Evolutionary conservation across 805 yeast genomes (phyloP).

Genomic region (Ogataea allantospora): DNA sequence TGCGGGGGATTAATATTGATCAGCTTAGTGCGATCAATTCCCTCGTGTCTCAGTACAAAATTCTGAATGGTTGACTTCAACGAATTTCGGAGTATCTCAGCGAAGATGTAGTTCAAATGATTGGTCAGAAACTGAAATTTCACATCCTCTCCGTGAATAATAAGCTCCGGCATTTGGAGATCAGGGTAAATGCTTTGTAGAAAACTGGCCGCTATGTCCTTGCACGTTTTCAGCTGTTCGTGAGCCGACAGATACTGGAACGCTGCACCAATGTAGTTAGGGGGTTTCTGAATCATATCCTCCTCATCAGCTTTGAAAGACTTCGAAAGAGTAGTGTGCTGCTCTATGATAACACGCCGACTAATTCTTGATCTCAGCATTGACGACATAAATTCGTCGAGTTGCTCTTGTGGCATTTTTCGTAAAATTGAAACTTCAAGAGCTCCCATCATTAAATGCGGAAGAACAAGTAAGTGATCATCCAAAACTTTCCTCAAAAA

Average conservation of each 20-base stretch:
- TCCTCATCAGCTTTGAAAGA: slow-evolving; percentile 44
- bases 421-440: slow-evolving; percentile 68
- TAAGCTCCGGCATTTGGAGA: slow-evolving; percentile 66
- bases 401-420: slow-evolving; percentile 54
- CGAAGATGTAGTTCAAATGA: slow-evolving; percentile 81
- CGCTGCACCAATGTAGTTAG: slow-evolving; percentile 70
- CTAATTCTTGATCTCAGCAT: slow-evolving; percentile 84
- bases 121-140: slow-evolving; percentile 81
- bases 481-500: slow-evolving; percentile 64
- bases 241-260: slow-evolving; percentile 75
- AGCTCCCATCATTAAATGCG: slow-evolving; percentile 92
- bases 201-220: slow-evolving; percentile 48
- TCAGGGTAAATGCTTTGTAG: slow-evolving; percentile 54
- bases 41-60: slow-evolving; percentile 31
- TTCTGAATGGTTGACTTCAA: slow-evolving; percentile 73
- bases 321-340: slow-evolving; percentile 77
- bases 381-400: slow-evolving; percentile 74
- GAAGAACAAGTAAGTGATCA: slow-evolving; percentile 77
- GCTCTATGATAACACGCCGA: slow-evolving; percentile 87
- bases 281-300: slow-evolving; percentile 50
- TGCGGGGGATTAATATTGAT: slow-evolving; percentile 52
- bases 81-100: slow-evolving; percentile 85
- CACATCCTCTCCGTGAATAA: slow-evolving; percentile 72
- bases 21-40: slow-evolving; percentile 15
- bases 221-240: slow-evolving; percentile 59